These are phyloP conservation scores for Phaseolus coccineus DNA, from an alignment of 331 rosid species.

Conservation along the genomic window DNA sequence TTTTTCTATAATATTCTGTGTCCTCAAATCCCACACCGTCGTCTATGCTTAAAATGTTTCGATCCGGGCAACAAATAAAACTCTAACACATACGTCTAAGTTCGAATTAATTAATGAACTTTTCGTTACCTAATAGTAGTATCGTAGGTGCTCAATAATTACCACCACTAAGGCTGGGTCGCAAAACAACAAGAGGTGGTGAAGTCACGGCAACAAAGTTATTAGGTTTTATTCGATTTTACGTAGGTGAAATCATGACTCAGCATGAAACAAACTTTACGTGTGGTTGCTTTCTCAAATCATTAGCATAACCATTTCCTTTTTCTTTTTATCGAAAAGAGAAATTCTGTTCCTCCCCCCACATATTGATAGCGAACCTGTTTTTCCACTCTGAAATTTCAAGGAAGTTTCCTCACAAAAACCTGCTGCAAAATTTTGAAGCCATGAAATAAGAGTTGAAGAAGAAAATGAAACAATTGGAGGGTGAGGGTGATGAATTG, in stretches of 20 bases:
- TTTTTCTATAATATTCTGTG: constrained; percentile 45
- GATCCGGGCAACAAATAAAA: constrained; percentile 41
- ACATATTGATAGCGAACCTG: constrained; percentile 26
- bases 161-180: background rate
- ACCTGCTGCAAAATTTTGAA: too few relatives aligned
- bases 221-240: constrained; percentile 27
- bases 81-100: background rate
- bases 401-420: constrained; percentile 1
- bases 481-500: background rate
- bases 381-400: constrained; percentile 38
- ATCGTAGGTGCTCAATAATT: background rate
- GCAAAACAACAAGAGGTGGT: constrained; percentile 8
- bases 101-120: background rate
- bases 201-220: constrained; percentile 5
- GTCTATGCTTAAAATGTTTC: constrained; percentile 45
- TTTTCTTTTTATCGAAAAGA: background rate
- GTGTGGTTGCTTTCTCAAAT: constrained; percentile 53
- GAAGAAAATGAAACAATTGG: background rate
- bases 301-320: constrained; percentile 20
- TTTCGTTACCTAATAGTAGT: background rate
- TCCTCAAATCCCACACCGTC: constrained; percentile 56
- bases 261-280: constrained; percentile 35
- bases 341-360: constrained; percentile 28
- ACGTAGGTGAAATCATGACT: constrained; percentile 44
- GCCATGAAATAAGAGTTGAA: background rate